Conservation (phyloP, 257 asterid species). For the Petrea volubilis region DNA sequence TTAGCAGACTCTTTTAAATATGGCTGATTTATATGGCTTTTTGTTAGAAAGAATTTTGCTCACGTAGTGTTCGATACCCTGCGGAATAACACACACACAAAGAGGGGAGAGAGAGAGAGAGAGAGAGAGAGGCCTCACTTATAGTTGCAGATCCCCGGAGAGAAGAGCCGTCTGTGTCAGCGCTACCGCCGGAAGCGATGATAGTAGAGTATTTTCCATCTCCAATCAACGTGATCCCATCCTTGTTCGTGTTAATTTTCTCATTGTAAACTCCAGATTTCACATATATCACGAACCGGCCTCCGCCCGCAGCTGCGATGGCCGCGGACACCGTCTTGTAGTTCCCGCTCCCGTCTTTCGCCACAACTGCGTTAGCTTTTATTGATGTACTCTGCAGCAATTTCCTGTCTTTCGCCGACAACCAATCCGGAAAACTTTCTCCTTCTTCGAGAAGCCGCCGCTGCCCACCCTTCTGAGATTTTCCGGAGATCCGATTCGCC, state of each 20-base stretch:
- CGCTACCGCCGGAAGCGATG: constrained; percentile 44
- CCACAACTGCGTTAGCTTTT: constrained; percentile 62
- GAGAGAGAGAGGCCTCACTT: constrained; percentile 37
- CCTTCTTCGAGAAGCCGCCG: constrained; percentile 37
- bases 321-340: constrained; percentile 60
- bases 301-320: constrained; percentile 52
- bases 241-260: constrained; percentile 51
- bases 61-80: too few species aligned
- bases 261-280: constrained; percentile 74
- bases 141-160: constrained; percentile 59
- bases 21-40: too few species aligned
- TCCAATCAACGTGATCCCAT: constrained; percentile 75
- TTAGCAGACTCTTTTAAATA: too few species aligned
- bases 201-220: constrained; percentile 66
- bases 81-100: not conserved
- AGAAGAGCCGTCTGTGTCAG: constrained; percentile 49
- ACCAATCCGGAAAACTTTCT: constrained; percentile 49
- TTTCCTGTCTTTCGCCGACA: constrained; percentile 45
- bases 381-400: constrained; percentile 41
- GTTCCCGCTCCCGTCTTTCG: constrained; percentile 75
- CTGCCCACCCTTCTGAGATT: constrained; percentile 12
- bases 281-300: constrained; percentile 67
- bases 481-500: constrained; percentile 46
- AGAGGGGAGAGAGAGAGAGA: not conserved
- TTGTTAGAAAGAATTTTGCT: too few species aligned